These are phyloP conservation scores for Ascochyta koolunga DNA, from an alignment of 2,329 filamentous ascomycete genomes.

Conservation along the genomic window DNA sequence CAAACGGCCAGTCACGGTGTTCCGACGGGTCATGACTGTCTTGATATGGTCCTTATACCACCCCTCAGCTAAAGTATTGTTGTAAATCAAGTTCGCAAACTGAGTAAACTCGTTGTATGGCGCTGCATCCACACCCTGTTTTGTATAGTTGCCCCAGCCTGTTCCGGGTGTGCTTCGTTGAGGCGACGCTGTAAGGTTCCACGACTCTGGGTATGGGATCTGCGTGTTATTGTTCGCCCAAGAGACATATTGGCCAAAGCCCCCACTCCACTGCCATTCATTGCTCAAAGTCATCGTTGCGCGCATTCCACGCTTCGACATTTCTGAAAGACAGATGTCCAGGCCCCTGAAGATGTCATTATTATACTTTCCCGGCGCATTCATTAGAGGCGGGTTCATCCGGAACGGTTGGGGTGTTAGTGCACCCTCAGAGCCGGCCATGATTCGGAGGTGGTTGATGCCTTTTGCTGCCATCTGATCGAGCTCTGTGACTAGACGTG, in stretches of 20 bases:
- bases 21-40: slow-evolving; percentile 44
- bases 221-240: slow-evolving; percentile 45
- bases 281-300: slow-evolving; percentile 50
- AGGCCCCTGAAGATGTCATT: slow-evolving; percentile 47
- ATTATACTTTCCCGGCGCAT: slow-evolving; percentile 48
- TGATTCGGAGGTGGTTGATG: slow-evolving; percentile 50
- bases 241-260: slow-evolving; percentile 48
- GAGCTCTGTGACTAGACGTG: slow-evolving; percentile 47
- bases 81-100: slow-evolving; percentile 47
- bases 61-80: slow-evolving; percentile 39
- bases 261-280: slow-evolving; percentile 51
- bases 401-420: slow-evolving; percentile 48
- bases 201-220: slow-evolving; percentile 48
- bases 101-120: slow-evolving; percentile 37
- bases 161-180: slow-evolving; percentile 42
- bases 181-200: slow-evolving; percentile 47
- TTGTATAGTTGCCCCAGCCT: slow-evolving; percentile 50
- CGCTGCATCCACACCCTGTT: slow-evolving; percentile 41
- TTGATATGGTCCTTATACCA: slow-evolving; percentile 49
- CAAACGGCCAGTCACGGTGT: slow-evolving; percentile 44
- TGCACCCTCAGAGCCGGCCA: slow-evolving; percentile 49
- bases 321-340: slow-evolving; percentile 49
- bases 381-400: slow-evolving; percentile 48
- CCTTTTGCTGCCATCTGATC: slow-evolving; percentile 50
- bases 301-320: slow-evolving; percentile 49